These are phyloP conservation scores for Nakazawaea wyomingensis DNA, from an alignment of 805 yeast genomes.

Conservation along the genomic window DNA sequence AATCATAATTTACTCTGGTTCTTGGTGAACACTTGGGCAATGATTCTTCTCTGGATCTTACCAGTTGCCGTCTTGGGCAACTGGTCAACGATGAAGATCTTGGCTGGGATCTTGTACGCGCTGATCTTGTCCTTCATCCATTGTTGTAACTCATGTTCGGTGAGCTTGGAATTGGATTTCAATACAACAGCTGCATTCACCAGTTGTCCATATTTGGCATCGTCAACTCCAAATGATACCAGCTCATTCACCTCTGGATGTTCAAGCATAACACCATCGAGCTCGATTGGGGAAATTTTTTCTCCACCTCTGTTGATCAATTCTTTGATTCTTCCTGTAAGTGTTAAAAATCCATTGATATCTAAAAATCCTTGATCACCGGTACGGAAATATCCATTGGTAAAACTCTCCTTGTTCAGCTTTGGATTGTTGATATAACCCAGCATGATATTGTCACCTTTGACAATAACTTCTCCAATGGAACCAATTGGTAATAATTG, in stretches of 20 bases:
- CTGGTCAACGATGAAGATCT: constrained; percentile 50
- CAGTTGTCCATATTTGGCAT: constrained; percentile 63
- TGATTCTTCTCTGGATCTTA: constrained; percentile 63
- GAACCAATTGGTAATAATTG: constrained; percentile 42
- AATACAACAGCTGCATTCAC: constrained; percentile 68
- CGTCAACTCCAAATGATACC: constrained; percentile 64
- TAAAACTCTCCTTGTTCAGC: constrained; percentile 58
- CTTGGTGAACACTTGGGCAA: constrained; percentile 45
- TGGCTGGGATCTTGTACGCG: constrained; percentile 55
- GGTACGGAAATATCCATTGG: constrained; percentile 58
- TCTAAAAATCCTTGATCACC: constrained; percentile 73
- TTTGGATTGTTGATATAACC: constrained; percentile 70
- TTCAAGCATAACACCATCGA: constrained; percentile 56
- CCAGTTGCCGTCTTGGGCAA: constrained; percentile 79
- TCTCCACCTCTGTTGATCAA: constrained; percentile 76
- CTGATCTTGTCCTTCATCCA: constrained; percentile 44
- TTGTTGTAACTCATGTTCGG: constrained; percentile 39
- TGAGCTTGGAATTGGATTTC: constrained; percentile 31
- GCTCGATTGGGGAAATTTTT: constrained; percentile 68
- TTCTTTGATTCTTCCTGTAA: constrained; percentile 72
- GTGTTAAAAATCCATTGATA: constrained; percentile 48
- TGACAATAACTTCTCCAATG: constrained; percentile 65
- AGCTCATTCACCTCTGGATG: constrained; percentile 65
- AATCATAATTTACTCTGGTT: too few relatives aligned
- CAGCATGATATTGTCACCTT: constrained; percentile 63